phyloP scores from a whole-genome alignment of 1,284 basidiomycete genomes.

The Rhodotorula sp. region DNA sequence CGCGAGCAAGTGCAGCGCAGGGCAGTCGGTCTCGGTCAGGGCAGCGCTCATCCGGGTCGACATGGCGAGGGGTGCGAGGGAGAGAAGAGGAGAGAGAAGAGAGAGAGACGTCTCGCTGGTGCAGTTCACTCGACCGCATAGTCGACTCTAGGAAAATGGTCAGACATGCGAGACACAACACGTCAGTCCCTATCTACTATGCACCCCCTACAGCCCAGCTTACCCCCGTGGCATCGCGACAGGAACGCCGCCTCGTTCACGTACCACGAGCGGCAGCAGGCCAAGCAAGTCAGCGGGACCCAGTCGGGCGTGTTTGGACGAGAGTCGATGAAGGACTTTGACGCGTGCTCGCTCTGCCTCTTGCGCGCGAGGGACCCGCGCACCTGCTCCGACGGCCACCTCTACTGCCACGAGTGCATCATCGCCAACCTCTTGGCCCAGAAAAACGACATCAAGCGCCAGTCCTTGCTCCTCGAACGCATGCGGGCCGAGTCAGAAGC shows the following conservation, averaged over 20 bases:
- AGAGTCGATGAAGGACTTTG: constrained; percentile 36
- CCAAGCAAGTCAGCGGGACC: constrained; percentile 69
- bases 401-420: constrained; percentile 65
- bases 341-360: constrained; percentile 39
- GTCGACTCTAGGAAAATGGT: neutral
- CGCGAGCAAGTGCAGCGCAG: constrained; percentile 63
- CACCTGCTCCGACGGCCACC: constrained; percentile 75
- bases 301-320: constrained; percentile 50
- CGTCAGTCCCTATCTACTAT: constrained; percentile 54
- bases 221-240: too few species aligned
- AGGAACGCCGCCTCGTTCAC: constrained; percentile 56
- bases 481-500: constrained; percentile 72
- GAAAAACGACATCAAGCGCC: constrained; percentile 81
- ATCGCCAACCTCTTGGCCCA: constrained; percentile 60
- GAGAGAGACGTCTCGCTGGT: neutral
- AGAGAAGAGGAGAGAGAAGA: neutral
- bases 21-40: constrained; percentile 48
- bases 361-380: constrained; percentile 68
- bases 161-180: constrained; percentile 59
- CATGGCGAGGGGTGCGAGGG: neutral
- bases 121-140: neutral
- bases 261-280: constrained; percentile 77
- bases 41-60: neutral
- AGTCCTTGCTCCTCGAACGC: constrained; percentile 69
- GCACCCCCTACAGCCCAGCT: too few species aligned